Percentiles rank a stretch among this genome's conserved stretches.
Evolutionary conservation across 805 yeast genomes (phyloP).

Genomic region (Candida montana): DNA sequence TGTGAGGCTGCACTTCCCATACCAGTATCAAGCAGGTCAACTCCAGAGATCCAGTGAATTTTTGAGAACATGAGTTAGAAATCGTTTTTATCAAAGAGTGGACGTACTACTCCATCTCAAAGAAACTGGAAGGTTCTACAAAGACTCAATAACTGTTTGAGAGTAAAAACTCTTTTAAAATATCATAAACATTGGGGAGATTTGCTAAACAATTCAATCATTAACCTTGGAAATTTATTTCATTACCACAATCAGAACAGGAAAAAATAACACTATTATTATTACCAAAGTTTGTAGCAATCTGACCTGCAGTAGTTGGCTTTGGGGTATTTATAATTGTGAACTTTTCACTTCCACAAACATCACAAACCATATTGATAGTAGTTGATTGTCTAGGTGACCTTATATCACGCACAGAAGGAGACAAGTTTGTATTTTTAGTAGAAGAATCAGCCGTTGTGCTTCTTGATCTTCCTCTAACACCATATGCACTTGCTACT

Average conservation of each 20-base stretch:
- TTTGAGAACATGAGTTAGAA: no score
- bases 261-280: constrained; percentile 12
- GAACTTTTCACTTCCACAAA: constrained; percentile 25
- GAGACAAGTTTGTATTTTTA: not conserved
- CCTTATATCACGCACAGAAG: not conserved
- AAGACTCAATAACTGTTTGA: no score
- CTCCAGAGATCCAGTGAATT: no score
- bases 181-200: no score
- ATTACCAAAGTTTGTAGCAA: not conserved
- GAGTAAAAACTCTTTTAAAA: no score
- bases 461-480: constrained; percentile 2
- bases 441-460: constrained; percentile 14
- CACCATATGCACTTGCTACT: constrained; percentile 12
- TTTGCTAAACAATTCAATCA: no score
- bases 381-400: not conserved
- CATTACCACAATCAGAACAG: constrained; percentile 27
- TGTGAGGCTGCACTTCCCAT: no score
- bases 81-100: no score
- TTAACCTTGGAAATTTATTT: constrained; percentile 11
- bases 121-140: no score
- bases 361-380: constrained; percentile 16
- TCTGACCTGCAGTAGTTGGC: not conserved
- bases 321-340: constrained; percentile 10
- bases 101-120: no score
- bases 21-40: no score